Conservation (phyloP, 2,329 filamentous ascomycete genomes). For the Aspergillus phoenicis region DNA sequence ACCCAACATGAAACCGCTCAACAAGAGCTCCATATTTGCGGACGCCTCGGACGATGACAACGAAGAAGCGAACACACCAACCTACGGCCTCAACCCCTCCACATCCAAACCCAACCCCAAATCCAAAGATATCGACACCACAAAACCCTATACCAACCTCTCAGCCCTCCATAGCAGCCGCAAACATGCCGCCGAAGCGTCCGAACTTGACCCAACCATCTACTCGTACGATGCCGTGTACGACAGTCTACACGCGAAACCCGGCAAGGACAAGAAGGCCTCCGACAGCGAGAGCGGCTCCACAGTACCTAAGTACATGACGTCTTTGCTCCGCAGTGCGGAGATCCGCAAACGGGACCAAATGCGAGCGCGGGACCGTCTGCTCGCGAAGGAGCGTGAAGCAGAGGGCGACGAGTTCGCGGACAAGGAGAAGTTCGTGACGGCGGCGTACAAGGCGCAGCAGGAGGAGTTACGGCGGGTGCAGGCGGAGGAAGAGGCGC, state of each 20-base stretch:
- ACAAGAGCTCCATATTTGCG: conserved; percentile 41
- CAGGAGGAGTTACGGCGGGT: conserved; percentile 61
- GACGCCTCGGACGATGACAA: conserved; percentile 38
- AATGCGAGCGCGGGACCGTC: conserved; percentile 62
- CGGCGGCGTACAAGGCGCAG: conserved; percentile 65
- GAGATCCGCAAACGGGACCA: conserved; percentile 66
- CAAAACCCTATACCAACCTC: conserved; percentile 41
- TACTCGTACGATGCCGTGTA: conserved; percentile 55
- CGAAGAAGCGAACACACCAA: conserved; percentile 21
- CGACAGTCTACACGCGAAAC: conserved; percentile 50
- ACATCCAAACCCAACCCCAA: conserved; percentile 13
- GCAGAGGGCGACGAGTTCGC: conserved; percentile 67
- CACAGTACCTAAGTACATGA: conserved; percentile 61
- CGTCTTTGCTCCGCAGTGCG: conserved; percentile 60
- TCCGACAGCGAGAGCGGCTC: conserved; percentile 22
- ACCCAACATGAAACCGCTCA: conserved; percentile 35
- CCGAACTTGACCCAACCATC: conserved; percentile 49
- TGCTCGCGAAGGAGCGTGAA: conserved; percentile 63
- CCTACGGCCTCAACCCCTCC: conserved; percentile 29
- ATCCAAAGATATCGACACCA: not conserved
- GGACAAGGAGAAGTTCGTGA: conserved; percentile 69
- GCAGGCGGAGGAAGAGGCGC: conserved; percentile 64
- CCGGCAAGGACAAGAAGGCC: conserved; percentile 29
- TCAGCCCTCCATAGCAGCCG: conserved; percentile 49
- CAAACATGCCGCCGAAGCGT: conserved; percentile 48